Evolutionary conservation across 2,329 filamentous ascomycete species (phyloP).

Genomic region (Botryotinia calthae): DNA sequence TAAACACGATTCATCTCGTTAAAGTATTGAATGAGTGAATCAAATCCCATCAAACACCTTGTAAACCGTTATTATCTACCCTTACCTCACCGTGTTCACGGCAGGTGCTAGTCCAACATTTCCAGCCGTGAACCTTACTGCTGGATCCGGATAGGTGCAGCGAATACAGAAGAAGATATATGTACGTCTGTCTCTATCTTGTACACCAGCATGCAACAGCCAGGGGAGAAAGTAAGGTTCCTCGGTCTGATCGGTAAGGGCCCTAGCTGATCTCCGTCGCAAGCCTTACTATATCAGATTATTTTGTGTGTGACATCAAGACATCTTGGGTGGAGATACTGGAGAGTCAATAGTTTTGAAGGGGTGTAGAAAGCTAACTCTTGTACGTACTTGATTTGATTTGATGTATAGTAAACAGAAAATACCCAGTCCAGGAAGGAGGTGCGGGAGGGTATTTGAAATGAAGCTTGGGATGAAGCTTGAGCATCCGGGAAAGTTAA

Average conservation of each 20-base stretch:
- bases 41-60: background rate
- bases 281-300: constrained; percentile 12
- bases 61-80: background rate
- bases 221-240: constrained; percentile 3
- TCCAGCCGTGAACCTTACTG: constrained; percentile 12
- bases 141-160: constrained; percentile 18
- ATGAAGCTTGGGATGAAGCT: background rate
- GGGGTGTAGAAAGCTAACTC: background rate
- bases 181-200: constrained; percentile 14
- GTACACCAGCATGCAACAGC: background rate
- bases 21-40: too few relatives aligned
- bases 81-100: constrained; percentile 6
- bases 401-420: background rate
- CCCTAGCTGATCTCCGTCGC: background rate
- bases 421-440: background rate
- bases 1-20: background rate
- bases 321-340: background rate
- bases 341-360: constrained; percentile 1
- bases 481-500: background rate
- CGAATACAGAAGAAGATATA: constrained; percentile 9
- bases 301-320: constrained; percentile 4
- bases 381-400: background rate
- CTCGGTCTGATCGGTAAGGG: constrained; percentile 7
- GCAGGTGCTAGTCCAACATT: background rate
- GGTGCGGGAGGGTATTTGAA: background rate